Base-by-base conservation (phyloP, 805 yeast genomes). In the Jamesozyma hellenica region DNA sequence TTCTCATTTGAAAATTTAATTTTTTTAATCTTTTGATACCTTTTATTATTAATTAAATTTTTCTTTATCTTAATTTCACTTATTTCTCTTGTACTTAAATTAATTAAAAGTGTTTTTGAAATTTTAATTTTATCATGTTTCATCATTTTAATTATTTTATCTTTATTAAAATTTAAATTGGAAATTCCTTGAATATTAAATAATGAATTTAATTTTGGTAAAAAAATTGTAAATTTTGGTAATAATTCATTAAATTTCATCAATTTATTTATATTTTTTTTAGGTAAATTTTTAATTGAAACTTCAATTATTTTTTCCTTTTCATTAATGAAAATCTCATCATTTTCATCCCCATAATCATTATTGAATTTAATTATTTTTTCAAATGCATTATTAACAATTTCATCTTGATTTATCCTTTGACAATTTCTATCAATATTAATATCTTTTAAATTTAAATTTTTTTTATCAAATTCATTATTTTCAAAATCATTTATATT, bases 121-220 rank as follows among this genome's bases (percentile, higher is more conserved):
- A 21, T 52, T 1, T 62, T 6, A 3, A 41, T 33, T 18, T 42
- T 42, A 31, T 66, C 50, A 41, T 65, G 66, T 47, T 70, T 74
- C 81, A 76, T 76, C 12, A 76, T 60, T 27, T 55, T 55, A 12
- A 67, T 53, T 10, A 76, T 66, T 38, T 67, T 72, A 8, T 65
- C 55, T 44, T 75, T 80, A 7, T 75, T 55, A 41, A 74, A 73
- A 12, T 70, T 65, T 16, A 65, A 60, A 13, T 67, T 56, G 1
- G 78, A 79, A 49, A 77, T 72, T 9, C 78, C 74, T 52, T 76
- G 82, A 12, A 65, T 43, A 41, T 63, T 61, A 38, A 63, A 66
- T 47, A 62, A 63, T 15, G 40, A 53, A 46, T 39, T 66, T 51
- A 42, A 61, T 39, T 40, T 55, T 12, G 54, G 52, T 27, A 55